Conservation (phyloP, 2,329 filamentous ascomycete genomes). For the Huntiella bhutanensis region DNA sequence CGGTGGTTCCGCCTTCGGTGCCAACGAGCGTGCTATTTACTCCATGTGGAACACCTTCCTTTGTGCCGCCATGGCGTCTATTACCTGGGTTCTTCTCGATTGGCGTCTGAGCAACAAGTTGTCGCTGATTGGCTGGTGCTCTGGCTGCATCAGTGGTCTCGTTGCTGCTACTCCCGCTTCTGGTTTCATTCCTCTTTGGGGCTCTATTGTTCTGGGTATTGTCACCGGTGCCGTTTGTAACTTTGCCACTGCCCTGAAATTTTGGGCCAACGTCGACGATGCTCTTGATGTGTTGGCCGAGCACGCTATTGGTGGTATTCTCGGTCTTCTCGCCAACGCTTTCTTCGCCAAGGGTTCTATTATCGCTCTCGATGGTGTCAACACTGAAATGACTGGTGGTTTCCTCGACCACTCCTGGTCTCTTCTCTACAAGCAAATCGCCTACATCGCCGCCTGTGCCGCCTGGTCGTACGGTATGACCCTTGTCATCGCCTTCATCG, state of each 20-base stretch:
- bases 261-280: conserved; percentile 46
- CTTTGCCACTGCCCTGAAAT: conserved; percentile 49
- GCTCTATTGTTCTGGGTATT: conserved; percentile 45
- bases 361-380: conserved; percentile 60
- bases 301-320: conserved; percentile 49
- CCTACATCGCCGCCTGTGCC: conserved; percentile 48
- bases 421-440: conserved; percentile 61
- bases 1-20: conserved; percentile 83
- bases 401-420: conserved; percentile 60
- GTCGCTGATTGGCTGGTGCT: conserved; percentile 63
- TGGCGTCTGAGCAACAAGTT: conserved; percentile 87
- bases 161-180: conserved; percentile 52
- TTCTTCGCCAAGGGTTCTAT: conserved; percentile 52
- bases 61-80: conserved; percentile 77
- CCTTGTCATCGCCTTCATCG: conserved; percentile 51
- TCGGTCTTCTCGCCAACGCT: conserved; percentile 54
- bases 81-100: conserved; percentile 91
- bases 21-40: conserved; percentile 85
- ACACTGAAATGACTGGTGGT: conserved; percentile 46
- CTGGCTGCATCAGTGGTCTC: conserved; percentile 50
- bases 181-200: conserved; percentile 49
- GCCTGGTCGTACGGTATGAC: conserved; percentile 58
- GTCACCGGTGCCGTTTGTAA: conserved; percentile 48
- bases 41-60: conserved; percentile 97
- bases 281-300: conserved; percentile 55